Evolutionary conservation across 257 asterid species (phyloP), one percentile per base, ranked within the genome.

Genomic region (Salvia rosmarinus): DNA sequence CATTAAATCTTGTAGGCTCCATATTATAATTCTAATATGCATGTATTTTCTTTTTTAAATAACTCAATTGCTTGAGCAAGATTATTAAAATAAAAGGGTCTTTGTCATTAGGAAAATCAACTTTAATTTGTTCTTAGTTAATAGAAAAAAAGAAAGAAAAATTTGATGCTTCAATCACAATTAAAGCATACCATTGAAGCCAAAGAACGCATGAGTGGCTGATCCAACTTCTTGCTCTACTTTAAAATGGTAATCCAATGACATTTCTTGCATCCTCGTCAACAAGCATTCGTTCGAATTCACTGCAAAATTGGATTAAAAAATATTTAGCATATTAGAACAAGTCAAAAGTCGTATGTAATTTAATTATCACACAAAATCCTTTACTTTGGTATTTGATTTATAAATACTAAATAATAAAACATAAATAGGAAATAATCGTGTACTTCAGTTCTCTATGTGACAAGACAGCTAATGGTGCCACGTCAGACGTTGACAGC

Each of bases 201-300:
- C 93, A 64, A 87, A 87, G 81, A 86, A 86, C 30, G 91, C 86
- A 78, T 86, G 91, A 65, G 91, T 86, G 65, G 87, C 85, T 20
- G 91, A 85, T 57, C 92, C 92, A 17, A 87, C 92, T 82, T 84
- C 92, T 84, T 87, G 92, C 77, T 87, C 92, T 5, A 87, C 92
- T 9, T 72, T 84, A 60, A 87, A 87, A 84, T 87, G 92, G 78
- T 87, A 87, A 59, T 87, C 92, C 64, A 87, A 55, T 30, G 92
- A 84, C 92, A 87, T 87, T 49, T 87, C 92, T 80, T 87, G 93
- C 93, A 87, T 87, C 74, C 93, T 85, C 51, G 93, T 85, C 80
- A 87, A 67, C 80, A 87, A 51, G 73, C 93, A 87, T 49, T 87
- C 93, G 47, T 87, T 49, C 2, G 93, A 19, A 70, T 87, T 87